Evolutionary conservation across 2,329 filamentous ascomycete species (phyloP), one percentile per base, ranked within the genome.

Genomic region (Niveomyces coronatus): DNA sequence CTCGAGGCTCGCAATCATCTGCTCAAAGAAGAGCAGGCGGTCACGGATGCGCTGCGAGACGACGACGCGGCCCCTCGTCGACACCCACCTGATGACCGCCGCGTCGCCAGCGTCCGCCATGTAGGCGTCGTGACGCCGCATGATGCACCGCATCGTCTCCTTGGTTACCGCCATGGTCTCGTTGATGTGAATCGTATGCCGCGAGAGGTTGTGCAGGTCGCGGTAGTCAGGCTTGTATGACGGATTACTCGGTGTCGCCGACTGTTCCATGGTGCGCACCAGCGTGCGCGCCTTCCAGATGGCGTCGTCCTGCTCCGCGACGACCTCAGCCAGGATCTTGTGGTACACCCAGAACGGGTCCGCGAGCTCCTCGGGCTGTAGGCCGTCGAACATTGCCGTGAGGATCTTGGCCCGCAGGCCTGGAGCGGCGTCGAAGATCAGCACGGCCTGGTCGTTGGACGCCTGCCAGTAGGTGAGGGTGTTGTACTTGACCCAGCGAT

Each of bases 111-210:
- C n/a, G n/a, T n/a, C n/a, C n/a, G n/a, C 29, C 20, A 20, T 14
- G 14, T 27, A 39, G 8, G 20, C 5, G 3, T 2, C 4, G 24
- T 65, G 63, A 0, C 60, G 54, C 0, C 37, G 40, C 2, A 57
- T 24, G 2, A 67, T 60, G 1, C 49, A 45, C 2, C 49, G 45
- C 2, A 62, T 40, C 0, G 58, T 60, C 28, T 53, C 48, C 0
- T 47, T 44, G 0, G 54, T 53, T 0, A 66, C 50, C 0, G 61
- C 53, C 0, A 68, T 51, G 0, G 63, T 65, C 34, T 70, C 67
- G 0, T 49, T 54, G 3, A 65, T 57, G 41, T 70, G 66, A 13
- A 66, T 62, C 0, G 58, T 57, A 32, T 70, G 66, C 2, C 66
- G 47, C 1, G 63, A 55, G 0, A 63, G 52, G 16, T 68, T 60